Evolutionary conservation across 2,329 filamentous ascomycete species (phyloP), one percentile per base, ranked within the genome.

Genomic region (Xylaria sp.): DNA sequence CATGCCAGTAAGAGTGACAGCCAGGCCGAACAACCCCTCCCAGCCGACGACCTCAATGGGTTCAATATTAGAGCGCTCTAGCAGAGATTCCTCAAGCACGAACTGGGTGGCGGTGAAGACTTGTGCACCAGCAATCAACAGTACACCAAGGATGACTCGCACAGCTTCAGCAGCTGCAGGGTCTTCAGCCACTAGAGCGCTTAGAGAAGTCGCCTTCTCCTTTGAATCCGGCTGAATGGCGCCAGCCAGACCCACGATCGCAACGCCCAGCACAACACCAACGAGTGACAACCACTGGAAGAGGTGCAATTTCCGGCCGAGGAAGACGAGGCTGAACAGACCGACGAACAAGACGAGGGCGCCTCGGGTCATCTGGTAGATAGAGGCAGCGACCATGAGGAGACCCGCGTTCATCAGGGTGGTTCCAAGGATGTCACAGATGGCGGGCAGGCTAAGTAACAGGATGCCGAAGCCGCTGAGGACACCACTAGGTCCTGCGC

Each of bases 351-450:
- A 85, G 2, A 99, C 95, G 47, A 99, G 85, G 0, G 96, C 96
- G 9, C 96, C 96, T 66, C 96, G 86, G 1, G 95, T 98, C 96
- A 99, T 99, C 81, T 99, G 96, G 81, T 97, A 99, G 76, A 99
- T 97, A 67, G 93, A 96, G 1, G 96, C 93, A 13, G 93, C 96
- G 27, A 98, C 94, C 77, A 98, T 94, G 55, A 98, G 85, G 72
- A 99, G 85, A 3, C 96, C 96, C 4, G 93, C 92, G 76, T 99
- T 99, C 94, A 99, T 98, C 62, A 98, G 86, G 3, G 96, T 99
- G 4, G 96, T 99, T 54, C 93, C 96, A 27, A 92, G 89, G 71
- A 98, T 97, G 78, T 99, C 96, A 81, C 94, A 97, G 76, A 94
- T 91, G 47, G 96, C 92, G 1, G 96, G 96, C 11, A 97, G 83